Conservation (phyloP, 352 stramenopile genomes). For the Phytophthora constricta region DNA sequence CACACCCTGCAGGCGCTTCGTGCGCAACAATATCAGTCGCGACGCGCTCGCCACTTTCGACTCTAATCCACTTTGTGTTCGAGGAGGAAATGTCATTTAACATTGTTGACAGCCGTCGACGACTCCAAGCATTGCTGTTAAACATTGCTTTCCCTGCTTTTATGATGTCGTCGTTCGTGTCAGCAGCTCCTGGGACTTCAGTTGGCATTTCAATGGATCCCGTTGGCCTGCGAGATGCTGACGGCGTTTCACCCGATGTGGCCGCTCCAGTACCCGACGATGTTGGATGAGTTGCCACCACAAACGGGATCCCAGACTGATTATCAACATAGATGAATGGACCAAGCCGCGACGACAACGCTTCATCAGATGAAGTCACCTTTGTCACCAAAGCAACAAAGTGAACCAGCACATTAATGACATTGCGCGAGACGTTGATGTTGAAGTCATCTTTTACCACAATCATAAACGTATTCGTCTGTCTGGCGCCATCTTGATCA, state of each 20-base stretch:
- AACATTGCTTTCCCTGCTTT: slow-evolving; percentile 57
- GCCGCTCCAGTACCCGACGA: slow-evolving; percentile 21
- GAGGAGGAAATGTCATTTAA: slow-evolving; percentile 80
- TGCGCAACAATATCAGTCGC: slow-evolving; percentile 85
- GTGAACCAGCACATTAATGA: slow-evolving; percentile 85
- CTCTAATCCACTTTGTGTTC: slow-evolving; percentile 70
- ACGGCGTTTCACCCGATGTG: slow-evolving; percentile 22
- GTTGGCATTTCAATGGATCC: slow-evolving; percentile 63
- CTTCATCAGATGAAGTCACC: slow-evolving; percentile 48
- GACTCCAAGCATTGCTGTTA: slow-evolving; percentile 61
- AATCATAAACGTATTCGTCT: slow-evolving; percentile 73
- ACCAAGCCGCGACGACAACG: slow-evolving; percentile 58
- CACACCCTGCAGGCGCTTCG: slow-evolving; percentile 81
- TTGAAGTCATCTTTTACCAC: slow-evolving; percentile 85
- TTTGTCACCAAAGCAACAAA: slow-evolving; percentile 82
- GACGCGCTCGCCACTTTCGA: slow-evolving; percentile 66
- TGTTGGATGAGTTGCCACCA: slow-evolving; percentile 69
- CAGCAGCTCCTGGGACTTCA: slow-evolving; percentile 48
- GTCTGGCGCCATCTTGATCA: slow-evolving; percentile 57
- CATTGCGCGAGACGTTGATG: slow-evolving; percentile 82
- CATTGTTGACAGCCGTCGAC: slow-evolving; percentile 72
- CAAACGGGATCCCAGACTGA: slow-evolving; percentile 83
- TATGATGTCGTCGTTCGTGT: slow-evolving; percentile 52
- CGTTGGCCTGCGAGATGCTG: slow-evolving; percentile 37
- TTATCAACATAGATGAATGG: slow-evolving; percentile 90